Conservation (phyloP, 139 green algal genomes). For the Chlorella sp. region DNA sequence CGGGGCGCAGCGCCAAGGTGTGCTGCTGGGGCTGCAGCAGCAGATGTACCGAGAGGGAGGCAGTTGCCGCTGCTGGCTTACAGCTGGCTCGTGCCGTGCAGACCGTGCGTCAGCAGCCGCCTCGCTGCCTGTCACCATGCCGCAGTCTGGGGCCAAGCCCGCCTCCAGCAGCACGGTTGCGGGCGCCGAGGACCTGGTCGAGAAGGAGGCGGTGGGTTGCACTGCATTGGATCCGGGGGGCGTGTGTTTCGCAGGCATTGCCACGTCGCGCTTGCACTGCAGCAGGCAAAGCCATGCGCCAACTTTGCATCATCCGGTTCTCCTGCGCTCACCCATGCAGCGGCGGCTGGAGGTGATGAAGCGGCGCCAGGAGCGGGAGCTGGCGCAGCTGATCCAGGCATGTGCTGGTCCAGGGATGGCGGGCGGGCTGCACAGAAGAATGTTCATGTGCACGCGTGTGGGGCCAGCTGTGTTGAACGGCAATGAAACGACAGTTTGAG, state of each 20-base stretch:
- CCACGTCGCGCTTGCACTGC: too few species aligned
- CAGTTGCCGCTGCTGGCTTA: background rate
- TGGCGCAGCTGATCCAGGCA: conserved; percentile 69
- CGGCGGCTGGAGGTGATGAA: conserved; percentile 84
- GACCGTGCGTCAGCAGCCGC: too few species aligned
- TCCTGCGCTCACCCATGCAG: too few species aligned
- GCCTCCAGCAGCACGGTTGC: background rate
- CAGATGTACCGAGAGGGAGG: background rate
- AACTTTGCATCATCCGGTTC: too few species aligned
- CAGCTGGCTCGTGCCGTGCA: background rate
- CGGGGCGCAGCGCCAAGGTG: background rate
- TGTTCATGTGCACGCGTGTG: too few species aligned
- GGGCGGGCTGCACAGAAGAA: too few species aligned
- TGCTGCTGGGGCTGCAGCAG: background rate
- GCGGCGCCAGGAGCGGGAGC: conserved; percentile 78
- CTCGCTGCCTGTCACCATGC: background rate
- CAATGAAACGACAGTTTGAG: too few species aligned
- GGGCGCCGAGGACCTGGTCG: conserved; percentile 59
- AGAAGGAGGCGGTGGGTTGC: conserved; percentile 64
- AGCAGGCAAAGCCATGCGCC: too few species aligned
- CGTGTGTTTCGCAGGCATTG: too few species aligned
- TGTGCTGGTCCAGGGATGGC: too few species aligned
- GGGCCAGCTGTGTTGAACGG: too few species aligned
- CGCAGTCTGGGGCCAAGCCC: background rate
- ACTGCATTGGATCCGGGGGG: too few species aligned